Base-by-base conservation (phyloP, 345 rosid genomes). In the Rubroshorea leprosula region DNA sequence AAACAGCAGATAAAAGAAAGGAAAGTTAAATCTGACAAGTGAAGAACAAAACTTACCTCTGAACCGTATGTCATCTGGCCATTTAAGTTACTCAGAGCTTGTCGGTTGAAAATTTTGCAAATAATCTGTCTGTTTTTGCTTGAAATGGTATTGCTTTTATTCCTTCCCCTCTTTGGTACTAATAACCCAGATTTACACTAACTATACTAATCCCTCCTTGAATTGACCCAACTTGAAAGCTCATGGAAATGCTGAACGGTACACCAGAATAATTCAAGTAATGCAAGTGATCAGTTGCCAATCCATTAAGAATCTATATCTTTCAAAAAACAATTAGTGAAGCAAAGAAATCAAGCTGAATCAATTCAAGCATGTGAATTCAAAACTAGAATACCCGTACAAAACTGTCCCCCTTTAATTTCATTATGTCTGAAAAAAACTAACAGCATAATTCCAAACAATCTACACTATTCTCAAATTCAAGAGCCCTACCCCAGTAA, bases 61-160 rank as follows among this genome's bases (percentile, higher is more conserved):
- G 71, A 61, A 55, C 56, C 61, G 54, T 64, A 64, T 57, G 51
- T 57, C 45, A 64, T 44, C 51, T 23, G 17, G 47, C 24, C 68
- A 57, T 50, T 45, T 27, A 63, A 12, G 49, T 60, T 51, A 44
- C 50, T 49, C 47, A 52, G 57, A 67, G 44, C 53, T 49, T 49
- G 31, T 35, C 44, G 31, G 23, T 20, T 13, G 24, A 21, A 45
- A 23, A 51, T 18, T 6, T 18, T 35, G 51, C 45, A 48, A 64
- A 25, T 43, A 17, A 58, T 29, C 55, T 13, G 35, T 48, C 35
- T 55, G 18, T 44, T 9, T 29, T 60, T 59, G 1, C 6, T 25
- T 20, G 54, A 61, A 51, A 44, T 26, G 62, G 8, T 14, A 27
- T 23, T 26, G 4, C 52, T 49, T 63, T 61, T 44, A 63, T 56